Percentiles rank a stretch among this genome's conserved stretches.
Evolutionary conservation across 495 filamentous ascomycete genomes (phyloP).

Genomic region (Tuber magnatum): DNA sequence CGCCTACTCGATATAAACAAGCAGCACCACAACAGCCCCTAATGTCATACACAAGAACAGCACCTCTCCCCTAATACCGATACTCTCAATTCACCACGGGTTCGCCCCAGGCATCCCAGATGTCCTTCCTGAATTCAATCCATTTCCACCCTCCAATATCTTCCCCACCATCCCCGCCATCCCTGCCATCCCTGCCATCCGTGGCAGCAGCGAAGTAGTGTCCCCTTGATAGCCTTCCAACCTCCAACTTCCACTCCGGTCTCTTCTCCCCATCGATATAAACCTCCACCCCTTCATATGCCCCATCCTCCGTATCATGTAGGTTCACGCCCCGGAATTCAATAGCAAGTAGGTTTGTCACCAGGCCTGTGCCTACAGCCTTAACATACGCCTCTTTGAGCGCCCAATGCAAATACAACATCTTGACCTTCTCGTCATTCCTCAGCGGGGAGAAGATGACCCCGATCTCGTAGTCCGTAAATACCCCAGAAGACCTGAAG

Average conservation of each 20-base stretch:
- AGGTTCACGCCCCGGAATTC: conserved; percentile 30
- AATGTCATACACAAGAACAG: not conserved
- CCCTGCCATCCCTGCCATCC: conserved; percentile 21
- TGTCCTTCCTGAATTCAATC: conserved; percentile 20
- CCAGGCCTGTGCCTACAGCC: conserved; percentile 36
- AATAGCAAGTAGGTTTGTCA: conserved; percentile 30
- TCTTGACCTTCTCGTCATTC: conserved; percentile 21
- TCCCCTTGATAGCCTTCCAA: conserved; percentile 9
- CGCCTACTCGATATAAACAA: not conserved
- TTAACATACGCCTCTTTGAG: conserved; percentile 41
- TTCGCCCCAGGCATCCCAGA: conserved; percentile 15
- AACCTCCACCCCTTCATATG: conserved; percentile 26
- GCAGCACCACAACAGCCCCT: not conserved
- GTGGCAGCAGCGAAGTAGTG: conserved; percentile 21
- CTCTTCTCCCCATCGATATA: conserved; percentile 14
- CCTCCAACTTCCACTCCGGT: conserved; percentile 23
- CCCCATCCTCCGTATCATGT: conserved; percentile 22
- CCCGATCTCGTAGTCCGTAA: conserved; percentile 28
- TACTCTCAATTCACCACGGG: not conserved
- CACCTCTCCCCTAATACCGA: not conserved
- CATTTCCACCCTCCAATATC: conserved; percentile 16
- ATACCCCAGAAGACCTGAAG: conserved; percentile 28
- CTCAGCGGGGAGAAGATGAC: conserved; percentile 12
- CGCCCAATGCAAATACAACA: conserved; percentile 37
- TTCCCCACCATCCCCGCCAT: conserved; percentile 10